phyloP scores from a whole-genome alignment of 1,284 basidiomycete species.

The Cryptococcus maquisensis region DNA sequence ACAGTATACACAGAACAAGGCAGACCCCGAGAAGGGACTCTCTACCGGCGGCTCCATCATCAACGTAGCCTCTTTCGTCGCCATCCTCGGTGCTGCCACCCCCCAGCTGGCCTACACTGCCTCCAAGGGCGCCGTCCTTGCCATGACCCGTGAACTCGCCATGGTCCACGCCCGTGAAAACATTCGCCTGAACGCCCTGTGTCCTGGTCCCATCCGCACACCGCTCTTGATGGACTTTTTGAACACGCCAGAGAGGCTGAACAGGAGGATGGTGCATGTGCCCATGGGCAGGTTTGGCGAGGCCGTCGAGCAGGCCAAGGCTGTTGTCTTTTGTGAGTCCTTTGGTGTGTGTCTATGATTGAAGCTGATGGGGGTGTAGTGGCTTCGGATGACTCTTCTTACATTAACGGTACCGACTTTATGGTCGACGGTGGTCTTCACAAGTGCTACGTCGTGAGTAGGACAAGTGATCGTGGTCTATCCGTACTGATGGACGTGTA shows the following conservation, averaged over 20 bases:
- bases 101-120: conserved; percentile 80
- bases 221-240: conserved; percentile 97
- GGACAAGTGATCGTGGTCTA: not conserved
- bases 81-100: conserved; percentile 86
- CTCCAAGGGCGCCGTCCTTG: conserved; percentile 77
- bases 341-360: not conserved
- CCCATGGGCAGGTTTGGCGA: conserved; percentile 97
- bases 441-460: conserved; percentile 70
- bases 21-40: conserved; percentile 73
- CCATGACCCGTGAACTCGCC: conserved; percentile 96
- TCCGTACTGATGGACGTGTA: not conserved
- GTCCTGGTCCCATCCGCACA: conserved; percentile 89
- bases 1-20: conserved; percentile 60
- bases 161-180: conserved; percentile 93
- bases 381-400: conserved; percentile 52
- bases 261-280: conserved; percentile 82
- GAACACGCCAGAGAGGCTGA: conserved; percentile 91
- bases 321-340: conserved; percentile 78
- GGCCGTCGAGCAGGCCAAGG: conserved; percentile 88
- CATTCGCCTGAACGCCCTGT: conserved; percentile 89
- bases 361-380: conserved; percentile 25
- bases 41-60: conserved; percentile 87
- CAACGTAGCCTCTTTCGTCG: conserved; percentile 93
- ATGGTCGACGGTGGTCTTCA: conserved; percentile 87
- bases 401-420: conserved; percentile 79